Base-by-base conservation (phyloP, 768 basidiomycete species). In the Sarcomyxa edulis region DNA sequence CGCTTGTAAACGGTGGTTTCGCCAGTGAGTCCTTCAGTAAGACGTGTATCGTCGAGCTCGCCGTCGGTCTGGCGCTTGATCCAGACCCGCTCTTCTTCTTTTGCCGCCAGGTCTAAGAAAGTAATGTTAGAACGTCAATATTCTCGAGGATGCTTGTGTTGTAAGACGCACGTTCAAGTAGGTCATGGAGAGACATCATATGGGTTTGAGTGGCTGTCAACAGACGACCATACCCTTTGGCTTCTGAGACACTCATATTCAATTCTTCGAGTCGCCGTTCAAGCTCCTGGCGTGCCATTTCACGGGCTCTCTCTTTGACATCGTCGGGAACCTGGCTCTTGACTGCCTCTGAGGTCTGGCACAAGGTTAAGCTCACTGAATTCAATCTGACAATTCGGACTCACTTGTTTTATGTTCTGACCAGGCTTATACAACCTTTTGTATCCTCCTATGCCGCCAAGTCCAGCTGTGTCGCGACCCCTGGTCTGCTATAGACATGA, bases 1-100 rank as follows among this genome's bases (percentile, higher is more conserved):
- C 80, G 73, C 48, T 84, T 84, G 56, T 84, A 84, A 3, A 84
- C 79, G 0, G 79, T 75, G 7, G 76, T 66, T 51, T 84, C 81
- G 7, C 81, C 81, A 7, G 80, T 82, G 23, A 84, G 52, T 15
- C 80, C 80, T 51, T 84, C 81, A 8, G 77, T 78, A 36, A 84
- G 54, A 11, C 81, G 68, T 41, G 66, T 76, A 49, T 82, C 79
- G 45, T 84, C 81, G 4, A 84, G 64, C 47, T 84, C 81, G 25
- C 81, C 81, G 48, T 84, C 81, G 2, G 74, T 81, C 55, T 81
- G 81, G 2, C 80, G 72, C 50, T 81, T 84, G 11, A 82, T 61
- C 81, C 80, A 84, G 2, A 84, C 71, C 9, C 80, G 72, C 45
- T 82, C 81, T 48, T 82, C 80, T 47, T 82, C 80, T 42, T 73